These are phyloP conservation scores for Eimeria tenella DNA, from an alignment of 169 alveolate genomes.

Conservation along the genomic window DNA sequence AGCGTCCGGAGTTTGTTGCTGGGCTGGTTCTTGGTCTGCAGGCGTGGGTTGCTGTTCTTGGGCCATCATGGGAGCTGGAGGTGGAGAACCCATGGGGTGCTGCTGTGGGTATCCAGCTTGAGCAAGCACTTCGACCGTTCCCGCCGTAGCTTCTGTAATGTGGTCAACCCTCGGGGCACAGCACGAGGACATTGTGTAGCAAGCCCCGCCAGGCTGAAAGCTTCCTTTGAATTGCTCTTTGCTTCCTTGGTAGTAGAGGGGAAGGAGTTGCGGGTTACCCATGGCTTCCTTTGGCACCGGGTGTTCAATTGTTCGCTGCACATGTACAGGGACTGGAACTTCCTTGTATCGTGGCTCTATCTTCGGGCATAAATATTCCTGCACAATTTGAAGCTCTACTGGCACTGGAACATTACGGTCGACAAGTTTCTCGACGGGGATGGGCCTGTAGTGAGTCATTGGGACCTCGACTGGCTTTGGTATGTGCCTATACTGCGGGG, in stretches of 20 bases:
- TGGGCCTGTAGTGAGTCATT: slow-evolving; percentile 92
- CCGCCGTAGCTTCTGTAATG: slow-evolving; percentile 65
- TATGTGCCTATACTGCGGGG: slow-evolving; percentile 95
- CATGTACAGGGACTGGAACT: slow-evolving; percentile 95
- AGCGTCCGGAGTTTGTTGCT: slow-evolving; percentile 56
- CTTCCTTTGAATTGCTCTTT: slow-evolving; percentile 68
- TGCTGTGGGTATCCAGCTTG: slow-evolving; percentile 80
- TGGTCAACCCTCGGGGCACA: slow-evolving; percentile 75
- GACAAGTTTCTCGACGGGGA: slow-evolving; percentile 92
- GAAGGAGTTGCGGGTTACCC: slow-evolving; percentile 82
- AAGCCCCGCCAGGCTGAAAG: slow-evolving; percentile 71
- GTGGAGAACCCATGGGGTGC: slow-evolving; percentile 37
- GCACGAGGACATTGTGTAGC: slow-evolving; percentile 77
- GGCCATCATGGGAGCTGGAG: not conserved
- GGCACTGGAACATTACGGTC: slow-evolving; percentile 95
- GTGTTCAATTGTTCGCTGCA: slow-evolving; percentile 93
- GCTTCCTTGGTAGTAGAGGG: slow-evolving; percentile 80
- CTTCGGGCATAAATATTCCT: slow-evolving; percentile 93
- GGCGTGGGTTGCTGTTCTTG: slow-evolving; percentile 36
- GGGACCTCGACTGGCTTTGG: slow-evolving; percentile 96
- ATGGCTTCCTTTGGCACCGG: slow-evolving; percentile 92
- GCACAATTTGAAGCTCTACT: slow-evolving; percentile 93
- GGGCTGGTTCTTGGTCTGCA: not conserved
- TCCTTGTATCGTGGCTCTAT: slow-evolving; percentile 93
- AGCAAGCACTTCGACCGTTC: slow-evolving; percentile 80